These are phyloP conservation scores for Ilex aquifolium DNA, from an alignment of 257 asterid genomes.

Conservation along the genomic window DNA sequence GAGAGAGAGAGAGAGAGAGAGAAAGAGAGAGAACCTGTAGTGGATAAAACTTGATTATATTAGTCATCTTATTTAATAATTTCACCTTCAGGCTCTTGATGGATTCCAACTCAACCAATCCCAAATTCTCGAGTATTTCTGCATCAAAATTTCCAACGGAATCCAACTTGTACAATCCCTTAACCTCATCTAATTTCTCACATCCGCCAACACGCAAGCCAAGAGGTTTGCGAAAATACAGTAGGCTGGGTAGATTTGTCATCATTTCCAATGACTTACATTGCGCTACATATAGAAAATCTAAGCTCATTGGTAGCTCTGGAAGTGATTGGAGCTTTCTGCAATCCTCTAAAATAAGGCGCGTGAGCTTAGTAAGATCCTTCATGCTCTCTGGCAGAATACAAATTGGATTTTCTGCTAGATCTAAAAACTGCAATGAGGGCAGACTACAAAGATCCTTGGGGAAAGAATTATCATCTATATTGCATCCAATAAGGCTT, in stretches of 20 bases:
- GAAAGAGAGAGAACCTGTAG: too few relatives aligned
- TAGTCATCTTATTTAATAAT: slow-evolving; percentile 2
- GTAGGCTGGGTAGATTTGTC: too few relatives aligned
- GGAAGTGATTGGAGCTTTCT: slow-evolving; percentile 8
- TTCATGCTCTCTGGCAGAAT: slow-evolving; percentile 1
- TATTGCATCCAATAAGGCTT: slow-evolving; percentile 6
- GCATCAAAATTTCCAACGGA: too few relatives aligned
- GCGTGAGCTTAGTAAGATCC: slow-evolving; percentile 7
- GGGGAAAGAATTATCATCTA: slow-evolving; percentile 3
- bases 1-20: too few relatives aligned
- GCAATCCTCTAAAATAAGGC: slow-evolving; percentile 10
- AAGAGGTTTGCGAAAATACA: too few relatives aligned
- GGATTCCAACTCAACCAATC: background rate
- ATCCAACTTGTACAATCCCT: too few relatives aligned
- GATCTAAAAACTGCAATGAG: slow-evolving; percentile 6
- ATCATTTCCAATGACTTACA: too few relatives aligned
- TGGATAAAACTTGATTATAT: too few relatives aligned
- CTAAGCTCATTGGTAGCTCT: too few relatives aligned
- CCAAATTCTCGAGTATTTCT: background rate
- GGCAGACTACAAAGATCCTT: slow-evolving; percentile 7
- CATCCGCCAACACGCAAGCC: too few relatives aligned
- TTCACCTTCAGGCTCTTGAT: slow-evolving; percentile 1
- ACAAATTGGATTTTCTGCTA: slow-evolving; percentile 8
- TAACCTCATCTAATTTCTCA: background rate
- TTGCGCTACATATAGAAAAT: too few relatives aligned